A percentile compares a stretch with the other conserved stretches of the same genome.
Conservation (phyloP, 2,329 filamentous ascomycete genomes). For the Tolypocladium sp. region DNA sequence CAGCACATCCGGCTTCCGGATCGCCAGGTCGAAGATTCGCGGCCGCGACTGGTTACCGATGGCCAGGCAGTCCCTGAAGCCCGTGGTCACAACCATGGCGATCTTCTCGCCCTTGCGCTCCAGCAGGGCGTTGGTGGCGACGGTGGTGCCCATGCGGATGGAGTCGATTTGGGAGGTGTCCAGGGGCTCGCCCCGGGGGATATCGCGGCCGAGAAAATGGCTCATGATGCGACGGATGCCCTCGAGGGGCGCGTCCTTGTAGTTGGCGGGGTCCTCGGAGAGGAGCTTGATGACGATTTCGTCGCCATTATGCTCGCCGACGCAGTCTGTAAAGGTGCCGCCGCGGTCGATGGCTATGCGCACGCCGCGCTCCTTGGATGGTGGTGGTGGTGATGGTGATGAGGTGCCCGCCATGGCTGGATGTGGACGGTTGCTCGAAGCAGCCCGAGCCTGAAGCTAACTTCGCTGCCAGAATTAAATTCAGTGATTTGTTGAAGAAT, state of each 20-base stretch:
- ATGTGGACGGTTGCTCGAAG: background rate
- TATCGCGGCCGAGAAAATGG: slow-evolving; percentile 18
- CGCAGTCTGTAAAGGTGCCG: slow-evolving; percentile 60
- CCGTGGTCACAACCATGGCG: slow-evolving; percentile 61
- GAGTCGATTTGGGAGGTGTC: slow-evolving; percentile 40
- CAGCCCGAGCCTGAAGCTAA: background rate
- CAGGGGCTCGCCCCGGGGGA: slow-evolving; percentile 23
- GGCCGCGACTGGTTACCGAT: slow-evolving; percentile 69
- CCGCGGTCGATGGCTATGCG: slow-evolving; percentile 25
- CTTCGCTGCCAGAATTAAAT: background rate
- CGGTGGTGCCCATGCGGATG: slow-evolving; percentile 74
- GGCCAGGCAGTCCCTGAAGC: slow-evolving; percentile 61
- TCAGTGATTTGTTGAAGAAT: background rate
- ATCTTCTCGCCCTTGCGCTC: slow-evolving; percentile 66
- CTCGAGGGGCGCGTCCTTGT: slow-evolving; percentile 64
- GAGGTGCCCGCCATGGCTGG: slow-evolving; percentile 10
- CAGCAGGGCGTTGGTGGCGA: slow-evolving; percentile 68
- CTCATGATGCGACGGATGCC: slow-evolving; percentile 48
- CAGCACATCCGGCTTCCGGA: slow-evolving; percentile 57
- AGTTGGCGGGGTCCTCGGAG: slow-evolving; percentile 63
- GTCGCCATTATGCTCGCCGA: slow-evolving; percentile 54
- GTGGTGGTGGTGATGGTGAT: background rate
- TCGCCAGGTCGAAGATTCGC: slow-evolving; percentile 64
- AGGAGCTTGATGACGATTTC: slow-evolving; percentile 64
- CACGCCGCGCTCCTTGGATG: slow-evolving; percentile 8